Percentiles rank a stretch among this genome's conserved stretches.
phyloP scores from a whole-genome alignment of 441 rosid species.

The Melianthus villosus region DNA sequence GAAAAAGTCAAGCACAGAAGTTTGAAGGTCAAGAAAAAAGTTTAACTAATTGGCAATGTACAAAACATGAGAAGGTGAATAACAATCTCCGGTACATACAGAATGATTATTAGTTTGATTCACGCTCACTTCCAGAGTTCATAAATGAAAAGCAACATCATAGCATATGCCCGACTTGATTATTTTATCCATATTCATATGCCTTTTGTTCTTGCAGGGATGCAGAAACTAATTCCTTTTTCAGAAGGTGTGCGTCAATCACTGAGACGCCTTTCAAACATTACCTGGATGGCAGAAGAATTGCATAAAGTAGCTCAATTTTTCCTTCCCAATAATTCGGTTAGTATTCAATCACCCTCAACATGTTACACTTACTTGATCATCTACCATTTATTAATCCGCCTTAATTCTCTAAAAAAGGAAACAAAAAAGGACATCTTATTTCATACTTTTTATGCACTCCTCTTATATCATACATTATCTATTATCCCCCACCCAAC shows the following conservation, averaged over 20 bases:
- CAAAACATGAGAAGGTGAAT: background rate
- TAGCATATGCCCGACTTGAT: no score
- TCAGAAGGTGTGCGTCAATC: slow-evolving; percentile 86
- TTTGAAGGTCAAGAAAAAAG: background rate
- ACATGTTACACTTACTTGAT: background rate
- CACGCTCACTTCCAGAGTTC: no score
- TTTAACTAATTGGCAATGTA: background rate
- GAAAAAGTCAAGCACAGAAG: no score
- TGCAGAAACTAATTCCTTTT: slow-evolving; percentile 61
- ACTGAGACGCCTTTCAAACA: slow-evolving; percentile 62
- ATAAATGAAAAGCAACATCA: no score
- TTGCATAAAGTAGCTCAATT: slow-evolving; percentile 68
- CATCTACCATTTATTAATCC: background rate
- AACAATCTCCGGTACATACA: no score
- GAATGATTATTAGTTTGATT: no score
- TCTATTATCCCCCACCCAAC: no score
- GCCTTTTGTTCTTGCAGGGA: slow-evolving; percentile 26
- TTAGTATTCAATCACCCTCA: slow-evolving; percentile 20
- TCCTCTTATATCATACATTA: no score
- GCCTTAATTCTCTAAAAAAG: background rate
- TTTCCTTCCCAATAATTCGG: slow-evolving; percentile 59
- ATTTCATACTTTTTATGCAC: no score
- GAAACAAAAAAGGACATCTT: background rate
- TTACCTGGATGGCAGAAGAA: slow-evolving; percentile 96
- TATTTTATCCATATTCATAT: slow-evolving; percentile 10